A percentile compares a stretch with the other conserved stretches of the same genome.
These are phyloP conservation scores for Tricholoma hemisulphureum DNA, from an alignment of 768 basidiomycete genomes.

Conservation along the genomic window DNA sequence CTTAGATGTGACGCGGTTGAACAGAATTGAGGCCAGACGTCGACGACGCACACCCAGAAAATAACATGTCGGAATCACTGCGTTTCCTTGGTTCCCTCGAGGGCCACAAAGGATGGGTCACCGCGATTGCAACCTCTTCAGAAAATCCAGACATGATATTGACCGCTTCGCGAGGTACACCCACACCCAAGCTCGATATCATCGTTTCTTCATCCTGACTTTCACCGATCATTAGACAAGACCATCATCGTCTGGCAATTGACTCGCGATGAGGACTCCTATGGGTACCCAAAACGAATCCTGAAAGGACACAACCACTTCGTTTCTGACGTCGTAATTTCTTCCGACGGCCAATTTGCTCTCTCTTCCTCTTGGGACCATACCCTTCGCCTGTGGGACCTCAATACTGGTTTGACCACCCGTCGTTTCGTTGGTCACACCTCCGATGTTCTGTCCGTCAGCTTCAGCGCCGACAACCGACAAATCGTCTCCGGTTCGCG, in stretches of 20 bases:
- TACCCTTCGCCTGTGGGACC: slow-evolving; percentile 98
- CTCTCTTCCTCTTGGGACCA: slow-evolving; percentile 99
- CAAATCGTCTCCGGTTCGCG: slow-evolving; percentile 99
- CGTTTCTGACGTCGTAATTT: slow-evolving; percentile 97
- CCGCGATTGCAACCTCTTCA: slow-evolving; percentile 95
- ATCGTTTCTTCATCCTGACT: slow-evolving; percentile 15
- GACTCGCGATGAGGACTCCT: slow-evolving; percentile 86
- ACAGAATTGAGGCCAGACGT: slow-evolving; percentile 28
- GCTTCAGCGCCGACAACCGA: slow-evolving; percentile 99
- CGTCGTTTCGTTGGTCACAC: slow-evolving; percentile 98
- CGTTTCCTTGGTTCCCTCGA: slow-evolving; percentile 89
- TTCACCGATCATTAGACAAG: slow-evolving; percentile 70
- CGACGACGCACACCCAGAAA: slow-evolving; percentile 32
- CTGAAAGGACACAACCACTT: slow-evolving; percentile 99
- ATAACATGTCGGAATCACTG: slow-evolving; percentile 77
- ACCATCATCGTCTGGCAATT: slow-evolving; percentile 99
- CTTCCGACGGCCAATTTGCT: slow-evolving; percentile 98
- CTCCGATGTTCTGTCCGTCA: slow-evolving; percentile 97
- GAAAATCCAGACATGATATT: slow-evolving; percentile 99
- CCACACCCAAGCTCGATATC: slow-evolving; percentile 15
- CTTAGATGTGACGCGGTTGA: slow-evolving; percentile 47
- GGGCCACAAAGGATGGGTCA: slow-evolving; percentile 97
- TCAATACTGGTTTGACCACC: slow-evolving; percentile 95
- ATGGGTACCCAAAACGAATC: slow-evolving; percentile 96
- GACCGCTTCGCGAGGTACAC: slow-evolving; percentile 91